Conservation (phyloP, 257 asterid genomes). For the Solanum peruvianum region DNA sequence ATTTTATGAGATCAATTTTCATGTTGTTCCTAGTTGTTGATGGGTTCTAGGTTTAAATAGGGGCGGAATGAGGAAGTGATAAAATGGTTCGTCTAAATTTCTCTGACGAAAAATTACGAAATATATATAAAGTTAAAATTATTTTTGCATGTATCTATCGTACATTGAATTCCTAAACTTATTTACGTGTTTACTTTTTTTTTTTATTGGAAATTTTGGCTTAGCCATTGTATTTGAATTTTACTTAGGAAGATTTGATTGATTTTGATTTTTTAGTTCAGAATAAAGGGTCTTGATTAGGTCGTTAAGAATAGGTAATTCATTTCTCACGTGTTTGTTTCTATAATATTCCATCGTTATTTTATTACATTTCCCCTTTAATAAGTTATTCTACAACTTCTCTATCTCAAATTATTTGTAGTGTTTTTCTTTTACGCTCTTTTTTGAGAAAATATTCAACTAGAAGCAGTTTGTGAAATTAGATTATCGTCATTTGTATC, state of each 20-base stretch:
- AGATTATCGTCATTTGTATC: no score
- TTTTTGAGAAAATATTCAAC: no score
- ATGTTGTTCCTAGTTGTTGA: background rate
- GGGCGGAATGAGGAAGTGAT: background rate
- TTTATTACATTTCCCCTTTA: background rate
- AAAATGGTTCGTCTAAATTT: no score
- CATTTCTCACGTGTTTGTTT: background rate
- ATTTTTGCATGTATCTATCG: background rate
- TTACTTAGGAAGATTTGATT: background rate
- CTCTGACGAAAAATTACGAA: rapidly evolving
- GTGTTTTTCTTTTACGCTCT: background rate
- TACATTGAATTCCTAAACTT: no score
- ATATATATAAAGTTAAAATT: no score
- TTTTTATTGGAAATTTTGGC: rapidly evolving
- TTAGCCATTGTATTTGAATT: rapidly evolving
- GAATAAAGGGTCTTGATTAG: background rate
- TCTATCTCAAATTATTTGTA: background rate
- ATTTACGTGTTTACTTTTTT: no score
- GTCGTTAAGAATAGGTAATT: background rate
- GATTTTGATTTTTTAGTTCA: background rate
- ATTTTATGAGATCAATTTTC: background rate
- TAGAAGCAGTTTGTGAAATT: background rate
- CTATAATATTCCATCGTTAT: background rate
- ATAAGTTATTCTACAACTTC: background rate
- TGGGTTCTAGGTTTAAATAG: no score